Conservation (phyloP, 345 rosid genomes). For the Corchorus olitorius region DNA sequence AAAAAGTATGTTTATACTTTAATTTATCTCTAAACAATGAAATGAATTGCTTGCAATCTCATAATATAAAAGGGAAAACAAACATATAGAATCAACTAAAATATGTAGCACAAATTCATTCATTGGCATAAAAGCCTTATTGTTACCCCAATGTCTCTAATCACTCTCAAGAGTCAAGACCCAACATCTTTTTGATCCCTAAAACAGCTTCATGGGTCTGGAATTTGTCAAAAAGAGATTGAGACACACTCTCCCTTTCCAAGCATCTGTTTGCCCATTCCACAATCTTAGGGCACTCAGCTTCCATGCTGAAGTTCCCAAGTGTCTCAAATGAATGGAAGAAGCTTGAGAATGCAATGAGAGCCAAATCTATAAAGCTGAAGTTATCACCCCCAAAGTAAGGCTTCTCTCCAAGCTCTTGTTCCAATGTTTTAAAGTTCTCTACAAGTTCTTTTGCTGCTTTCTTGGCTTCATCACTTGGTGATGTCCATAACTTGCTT, state of each 20-base stretch:
- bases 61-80: no score
- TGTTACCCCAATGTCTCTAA: no score
- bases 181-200: neutral
- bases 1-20: no score
- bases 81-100: no score
- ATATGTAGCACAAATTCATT: no score
- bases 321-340: neutral
- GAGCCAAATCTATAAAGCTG: neutral
- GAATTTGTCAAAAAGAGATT: neutral
- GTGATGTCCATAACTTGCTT: neutral
- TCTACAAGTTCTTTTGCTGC: neutral
- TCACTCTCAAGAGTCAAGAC: neutral
- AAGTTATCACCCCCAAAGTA: neutral
- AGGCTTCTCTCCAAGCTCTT: conserved; percentile 3
- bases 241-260: conserved; percentile 5
- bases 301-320: neutral
- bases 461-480: neutral
- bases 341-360: neutral
- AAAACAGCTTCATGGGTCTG: neutral
- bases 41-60: no score
- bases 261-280: conserved; percentile 13
- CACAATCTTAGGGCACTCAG: neutral
- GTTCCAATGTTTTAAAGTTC: neutral
- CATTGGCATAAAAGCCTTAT: no score
- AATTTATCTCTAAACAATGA: no score